Evolutionary conservation across 2,329 filamentous ascomycete species (phyloP).

Genomic region (Orbilia blumenaviensis): DNA sequence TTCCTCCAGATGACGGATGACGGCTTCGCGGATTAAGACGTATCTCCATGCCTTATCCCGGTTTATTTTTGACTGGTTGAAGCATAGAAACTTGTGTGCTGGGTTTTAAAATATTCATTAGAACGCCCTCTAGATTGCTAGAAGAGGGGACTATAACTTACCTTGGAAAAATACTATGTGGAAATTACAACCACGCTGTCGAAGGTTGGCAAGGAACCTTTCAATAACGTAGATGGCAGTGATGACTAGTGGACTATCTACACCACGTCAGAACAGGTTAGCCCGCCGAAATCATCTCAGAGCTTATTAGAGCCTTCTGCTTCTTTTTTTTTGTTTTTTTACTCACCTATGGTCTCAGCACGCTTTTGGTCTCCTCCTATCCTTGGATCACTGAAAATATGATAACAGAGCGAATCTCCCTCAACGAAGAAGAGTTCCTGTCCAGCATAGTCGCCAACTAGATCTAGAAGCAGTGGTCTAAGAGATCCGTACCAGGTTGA

Average conservation of each 20-base stretch:
- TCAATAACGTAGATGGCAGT: conserved; percentile 77
- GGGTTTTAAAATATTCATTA: no score
- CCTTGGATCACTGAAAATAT: conserved; percentile 70
- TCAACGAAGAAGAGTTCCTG: conserved; percentile 77
- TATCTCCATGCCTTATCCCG: conserved; percentile 64
- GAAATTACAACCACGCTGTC: conserved; percentile 74
- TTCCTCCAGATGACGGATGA: conserved; percentile 71
- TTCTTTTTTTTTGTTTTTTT: conserved; percentile 71
- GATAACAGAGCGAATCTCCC: conserved; percentile 74
- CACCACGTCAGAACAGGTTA: background rate
- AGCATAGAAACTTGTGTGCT: conserved; percentile 56
- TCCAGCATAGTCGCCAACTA: conserved; percentile 79
- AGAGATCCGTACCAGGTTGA: conserved; percentile 32
- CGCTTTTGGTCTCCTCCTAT: no score
- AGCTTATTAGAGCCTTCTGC: conserved; percentile 21
- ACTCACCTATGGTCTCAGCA: no score
- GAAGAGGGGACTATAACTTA: conserved; percentile 21
- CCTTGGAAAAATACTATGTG: conserved; percentile 74
- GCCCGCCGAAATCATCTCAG: background rate
- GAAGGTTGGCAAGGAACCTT: conserved; percentile 70
- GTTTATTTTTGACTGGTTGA: conserved; percentile 56
- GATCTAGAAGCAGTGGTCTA: conserved; percentile 64
- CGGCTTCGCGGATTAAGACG: conserved; percentile 69
- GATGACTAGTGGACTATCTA: conserved; percentile 74
- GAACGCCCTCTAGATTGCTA: no score